Evolutionary conservation across 2,329 filamentous ascomycete genomes (phyloP).

Genomic region (Cladophialophora exuberans): DNA sequence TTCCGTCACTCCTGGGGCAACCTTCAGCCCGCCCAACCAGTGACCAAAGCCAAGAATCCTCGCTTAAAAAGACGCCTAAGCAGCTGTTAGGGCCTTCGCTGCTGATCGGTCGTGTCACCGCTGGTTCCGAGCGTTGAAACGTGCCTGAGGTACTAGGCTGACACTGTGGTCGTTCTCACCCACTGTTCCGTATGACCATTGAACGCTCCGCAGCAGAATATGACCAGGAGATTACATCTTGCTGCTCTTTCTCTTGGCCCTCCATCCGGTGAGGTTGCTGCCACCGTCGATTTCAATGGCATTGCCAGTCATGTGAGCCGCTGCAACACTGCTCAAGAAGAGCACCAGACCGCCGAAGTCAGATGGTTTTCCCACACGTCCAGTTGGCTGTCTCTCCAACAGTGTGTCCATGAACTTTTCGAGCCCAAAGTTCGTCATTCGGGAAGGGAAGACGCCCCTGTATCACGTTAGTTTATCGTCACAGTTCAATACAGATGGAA

Average conservation of each 20-base stretch:
- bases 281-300: constrained; percentile 55
- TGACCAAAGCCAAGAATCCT: constrained; percentile 7
- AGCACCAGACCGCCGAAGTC: constrained; percentile 53
- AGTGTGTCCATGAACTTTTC: constrained; percentile 54
- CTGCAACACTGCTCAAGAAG: constrained; percentile 46
- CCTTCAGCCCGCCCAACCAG: constrained; percentile 5
- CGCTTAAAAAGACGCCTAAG: background rate
- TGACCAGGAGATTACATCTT: constrained; percentile 27
- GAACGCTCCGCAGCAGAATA: background rate
- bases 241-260: constrained; percentile 36
- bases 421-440: constrained; percentile 60
- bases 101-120: background rate
- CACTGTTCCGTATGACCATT: background rate
- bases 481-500: background rate
- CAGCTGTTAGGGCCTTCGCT: background rate
- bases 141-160: background rate
- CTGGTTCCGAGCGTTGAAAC: background rate
- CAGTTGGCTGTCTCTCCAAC: constrained; percentile 50
- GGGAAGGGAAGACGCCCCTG: constrained; percentile 53
- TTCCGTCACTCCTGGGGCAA: constrained; percentile 7
- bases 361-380: constrained; percentile 51
- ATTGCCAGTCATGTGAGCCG: constrained; percentile 50
- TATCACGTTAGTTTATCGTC: constrained; percentile 28
- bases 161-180: background rate
- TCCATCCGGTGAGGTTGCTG: constrained; percentile 47